Evolutionary conservation across 2,329 filamentous ascomycete species (phyloP), one percentile per base, ranked within the genome.

Genomic region (Colletotrichum tamarilloi): DNA sequence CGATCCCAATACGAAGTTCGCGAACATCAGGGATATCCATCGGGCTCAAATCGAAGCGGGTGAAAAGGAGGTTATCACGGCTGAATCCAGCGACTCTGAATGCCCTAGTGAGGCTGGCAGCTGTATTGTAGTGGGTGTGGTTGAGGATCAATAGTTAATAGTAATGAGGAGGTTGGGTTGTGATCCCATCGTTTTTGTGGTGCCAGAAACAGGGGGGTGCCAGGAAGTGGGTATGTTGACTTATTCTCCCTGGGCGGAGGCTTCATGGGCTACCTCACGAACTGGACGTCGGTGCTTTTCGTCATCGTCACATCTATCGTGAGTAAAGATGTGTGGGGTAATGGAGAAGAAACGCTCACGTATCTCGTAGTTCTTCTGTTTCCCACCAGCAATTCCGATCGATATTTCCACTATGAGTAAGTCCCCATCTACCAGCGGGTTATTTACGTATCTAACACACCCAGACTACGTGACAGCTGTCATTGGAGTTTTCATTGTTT

Each of bases 401-500:
- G 38, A 53, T 28, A 28, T 66, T 8, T 70, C 62, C n/a, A 70
- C 67, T 3, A 70, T 70, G 67, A 70, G 67, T 67, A 59, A 59
- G 62, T 67, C 11, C 24, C n/a, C 19, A 4, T 11, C 62, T n/a
- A 14, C 11, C 4, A 35, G n/a, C 16, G 5, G 2, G 24, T 5
- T 3, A 6, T 19, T 3, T 2, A 1, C 2, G 6, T 1, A 8
- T 22, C 22, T 70, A 19, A 70, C 38, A 4, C 14, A 11, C 9
- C 32, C 16, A 67, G 68, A 70, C 38, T 70, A 70, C 16, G 68
- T 70, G 4, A 67, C 68, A 5, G 68, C 68, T 5, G 62, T 70
- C 7, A 19, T 67, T 26, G 68, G 62, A 0, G 58, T 70, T 11
- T 70, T 70, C 14, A 32, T 60, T 5, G 9, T 70, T 7, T 70